Evolutionary conservation across 208 protist genomes (phyloP).

Genomic region (Leishmania martiniquensis): DNA sequence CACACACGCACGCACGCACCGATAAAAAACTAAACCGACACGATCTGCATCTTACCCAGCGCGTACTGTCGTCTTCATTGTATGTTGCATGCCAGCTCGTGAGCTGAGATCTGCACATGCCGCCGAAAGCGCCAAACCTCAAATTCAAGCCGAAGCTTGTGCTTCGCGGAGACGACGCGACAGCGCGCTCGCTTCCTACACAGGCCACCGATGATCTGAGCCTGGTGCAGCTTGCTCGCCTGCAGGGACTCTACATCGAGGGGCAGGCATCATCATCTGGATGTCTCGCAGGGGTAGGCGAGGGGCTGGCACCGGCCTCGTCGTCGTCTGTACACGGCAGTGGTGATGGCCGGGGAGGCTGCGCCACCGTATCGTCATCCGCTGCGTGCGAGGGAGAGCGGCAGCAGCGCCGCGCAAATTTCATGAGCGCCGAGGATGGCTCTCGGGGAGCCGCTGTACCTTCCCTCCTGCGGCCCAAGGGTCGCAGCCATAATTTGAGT

Average conservation of each 20-base stretch:
- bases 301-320: background rate
- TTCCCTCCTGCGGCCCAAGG: constrained; percentile 23
- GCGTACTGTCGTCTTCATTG: background rate
- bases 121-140: constrained; percentile 66
- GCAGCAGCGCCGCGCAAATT: constrained; percentile 4
- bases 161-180: constrained; percentile 30
- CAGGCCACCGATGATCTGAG: constrained; percentile 38
- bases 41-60: background rate
- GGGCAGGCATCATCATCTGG: constrained; percentile 6
- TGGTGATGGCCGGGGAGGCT: background rate
- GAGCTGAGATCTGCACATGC: constrained; percentile 33
- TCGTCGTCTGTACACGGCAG: background rate
- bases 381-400: background rate
- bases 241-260: constrained; percentile 53
- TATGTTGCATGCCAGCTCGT: background rate
- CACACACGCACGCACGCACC: too few species aligned
- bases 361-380: background rate
- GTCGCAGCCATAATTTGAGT: constrained; percentile 23
- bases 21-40: background rate
- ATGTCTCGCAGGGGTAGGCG: background rate
- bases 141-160: constrained; percentile 75
- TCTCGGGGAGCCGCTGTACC: background rate
- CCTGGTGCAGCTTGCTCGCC: constrained; percentile 59
- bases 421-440: background rate
- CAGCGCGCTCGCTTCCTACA: constrained; percentile 7